Base-by-base conservation (phyloP, 257 asterid genomes). In the Rhazya stricta region DNA sequence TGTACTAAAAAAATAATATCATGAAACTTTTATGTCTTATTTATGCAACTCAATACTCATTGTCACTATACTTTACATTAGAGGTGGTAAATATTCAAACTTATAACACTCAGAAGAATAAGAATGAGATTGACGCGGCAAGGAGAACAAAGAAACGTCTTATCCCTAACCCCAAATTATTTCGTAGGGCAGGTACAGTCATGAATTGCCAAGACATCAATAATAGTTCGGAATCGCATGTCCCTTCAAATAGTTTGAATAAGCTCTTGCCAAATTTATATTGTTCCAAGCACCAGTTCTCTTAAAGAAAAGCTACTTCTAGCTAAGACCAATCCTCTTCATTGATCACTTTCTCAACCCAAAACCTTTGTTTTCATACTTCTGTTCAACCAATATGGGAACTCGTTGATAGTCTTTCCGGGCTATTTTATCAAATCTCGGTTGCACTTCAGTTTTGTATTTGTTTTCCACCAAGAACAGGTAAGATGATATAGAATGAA, bases 351-450 rank as follows among this genome's bases (percentile, higher is more conserved):
- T 19, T 36, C 9, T 63, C 76, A 46, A 34, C 8, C 39, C 23
- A 58, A 57, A 54, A 51, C 9, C 45, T 32, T 53, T 25, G 18
- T 53, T 61, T 77, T 72, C 60, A 51, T 68, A 54, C 23, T 54
- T 45, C 51, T 25, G 77, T 71, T 80, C 77, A 60, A 45, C 6
- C 66, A 58, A 56, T 1, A 16, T 63, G n/a, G 34, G 16, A 62
- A 15, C 1, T 0, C 13, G 34, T 3, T 15, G 2, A 61, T 0
- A 19, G 32, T 61, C 18, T 30, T 30, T 15, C 54, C 54, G 3
- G 23, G 5, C 9, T 43, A 43, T 3, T 27, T 12, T 12, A 60
- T 29, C 19, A 36, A 29, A 29, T 30, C 67, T 30, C 32, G n/a
- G 36, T 30, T 30, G 36, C 4, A 32, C 67, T 60, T 29, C 19